Conservation (phyloP, 2,329 filamentous ascomycete species). For the Botrytis elliptica region DNA sequence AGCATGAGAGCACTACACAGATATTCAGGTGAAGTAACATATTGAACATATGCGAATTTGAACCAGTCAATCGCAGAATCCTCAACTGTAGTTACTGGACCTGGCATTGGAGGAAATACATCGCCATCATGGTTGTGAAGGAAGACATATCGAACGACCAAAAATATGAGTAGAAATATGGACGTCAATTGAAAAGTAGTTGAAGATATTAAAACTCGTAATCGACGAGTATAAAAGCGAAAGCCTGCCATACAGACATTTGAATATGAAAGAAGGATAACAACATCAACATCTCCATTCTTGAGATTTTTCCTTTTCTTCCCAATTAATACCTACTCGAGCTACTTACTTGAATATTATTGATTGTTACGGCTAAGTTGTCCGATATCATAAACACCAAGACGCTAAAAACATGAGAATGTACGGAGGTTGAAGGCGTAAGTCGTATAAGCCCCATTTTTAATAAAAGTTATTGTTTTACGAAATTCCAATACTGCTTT, state of each 20-base stretch:
- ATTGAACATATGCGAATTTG: slow-evolving; percentile 35
- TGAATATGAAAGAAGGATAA: slow-evolving; percentile 8
- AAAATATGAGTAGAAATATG: slow-evolving; percentile 25
- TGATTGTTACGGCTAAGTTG: not conserved
- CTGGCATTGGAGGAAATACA: slow-evolving; percentile 15
- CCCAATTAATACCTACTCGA: not conserved
- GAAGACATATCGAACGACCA: slow-evolving; percentile 29
- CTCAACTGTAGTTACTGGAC: slow-evolving; percentile 28
- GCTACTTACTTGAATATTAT: not conserved
- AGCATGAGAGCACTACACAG: slow-evolving; percentile 36
- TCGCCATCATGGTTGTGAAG: slow-evolving; percentile 31
- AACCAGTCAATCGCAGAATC: slow-evolving; percentile 31
- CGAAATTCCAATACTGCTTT: too few relatives aligned
- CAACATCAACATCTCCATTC: not conserved
- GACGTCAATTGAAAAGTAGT: slow-evolving; percentile 25
- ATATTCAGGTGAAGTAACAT: slow-evolving; percentile 34
- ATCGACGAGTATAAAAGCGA: slow-evolving; percentile 29
- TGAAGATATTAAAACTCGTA: slow-evolving; percentile 27
- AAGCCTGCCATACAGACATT: slow-evolving; percentile 27
- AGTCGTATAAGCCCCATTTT: too few relatives aligned
- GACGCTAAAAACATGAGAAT: slow-evolving; percentile 1
- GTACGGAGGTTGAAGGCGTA: too few relatives aligned
- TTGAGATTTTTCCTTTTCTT: not conserved
- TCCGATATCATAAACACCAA: not conserved
- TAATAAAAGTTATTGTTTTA: too few relatives aligned